Base-by-base conservation (phyloP, 495 filamentous ascomycete genomes). In the Evernia prunastri region DNA sequence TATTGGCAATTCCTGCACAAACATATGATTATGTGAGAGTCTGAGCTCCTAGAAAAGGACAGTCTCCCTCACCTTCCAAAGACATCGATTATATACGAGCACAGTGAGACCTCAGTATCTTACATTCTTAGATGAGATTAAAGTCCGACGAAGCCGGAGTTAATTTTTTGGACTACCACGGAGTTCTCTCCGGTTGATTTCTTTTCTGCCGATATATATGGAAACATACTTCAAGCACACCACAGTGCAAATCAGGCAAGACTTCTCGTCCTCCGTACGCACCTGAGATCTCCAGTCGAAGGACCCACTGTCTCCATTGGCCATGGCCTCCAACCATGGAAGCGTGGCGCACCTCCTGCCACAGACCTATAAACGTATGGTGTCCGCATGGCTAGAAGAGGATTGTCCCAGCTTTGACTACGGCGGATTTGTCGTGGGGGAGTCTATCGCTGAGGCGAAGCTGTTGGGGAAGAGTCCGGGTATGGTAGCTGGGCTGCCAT, bases 371-470 rank as follows among this genome's bases (percentile, higher is more conserved):
- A 94, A 94, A 70, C 80, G 86, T 37, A 81, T 87, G 59, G 84
- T 98, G 60, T 81, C 88, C 3, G 73, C 82, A 61, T 98, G 95
- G 95, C 86, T 96, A 8, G 87, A 90, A 64, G 94, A 98, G 76
- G 94, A 98, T 77, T 93, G 91, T 29, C 94, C 94, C 4, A 92
- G 90, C 39, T 92, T 95, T 73, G 94, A 98, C 78, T 96, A 96
- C 72, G 95, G 92, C 67, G 94, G 94, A 47, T 98, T 96, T 71
- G 94, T 98, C 12, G 94, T 98, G 17, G 94, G 94, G 56, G 86
- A 92, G 63, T 79, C 82, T 23, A 78, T 80, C 9, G 86, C 87
- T 47, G 89, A 89, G 66, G 95, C 94, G 4, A 89, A 86, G 15
- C 79, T 98, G 43, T 84, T 92, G 70, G 91, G 90, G n/a, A 98